Conservation (phyloP, 805 yeast species). For the Zygoascus flipseniorum region DNA sequence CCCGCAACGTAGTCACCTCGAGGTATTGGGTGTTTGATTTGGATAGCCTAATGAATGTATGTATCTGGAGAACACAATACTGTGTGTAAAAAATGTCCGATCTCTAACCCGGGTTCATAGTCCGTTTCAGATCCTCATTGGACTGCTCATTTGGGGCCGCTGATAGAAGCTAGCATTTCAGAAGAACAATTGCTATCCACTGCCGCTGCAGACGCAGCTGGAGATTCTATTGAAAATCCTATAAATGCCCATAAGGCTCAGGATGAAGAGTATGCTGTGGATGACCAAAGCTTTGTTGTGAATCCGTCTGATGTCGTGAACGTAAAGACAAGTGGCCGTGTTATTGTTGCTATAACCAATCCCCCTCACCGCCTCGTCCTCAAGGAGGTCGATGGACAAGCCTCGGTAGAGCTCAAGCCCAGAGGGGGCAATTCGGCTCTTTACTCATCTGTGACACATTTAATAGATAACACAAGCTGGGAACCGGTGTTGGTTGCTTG, state of each 20-base stretch:
- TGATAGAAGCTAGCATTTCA: slow-evolving; percentile 5
- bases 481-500: slow-evolving; percentile 85
- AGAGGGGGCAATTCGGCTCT: slow-evolving; percentile 78
- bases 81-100: no score
- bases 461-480: slow-evolving; percentile 65
- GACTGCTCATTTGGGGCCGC: slow-evolving; percentile 13
- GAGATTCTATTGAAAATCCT: background rate
- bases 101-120: background rate
- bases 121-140: slow-evolving; percentile 3
- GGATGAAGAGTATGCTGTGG: background rate
- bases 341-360: slow-evolving; percentile 57
- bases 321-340: slow-evolving; percentile 46
- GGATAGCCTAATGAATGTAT: no score
- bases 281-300: background rate
- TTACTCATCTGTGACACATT: slow-evolving; percentile 61
- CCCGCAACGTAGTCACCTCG: no score
- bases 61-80: no score
- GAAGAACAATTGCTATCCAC: background rate
- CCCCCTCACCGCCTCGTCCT: slow-evolving; percentile 55
- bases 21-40: no score
- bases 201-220: background rate
- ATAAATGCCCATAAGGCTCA: background rate
- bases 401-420: slow-evolving; percentile 41
- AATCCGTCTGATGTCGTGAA: slow-evolving; percentile 5
- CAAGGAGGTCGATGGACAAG: slow-evolving; percentile 27